Percentiles rank a stretch among this genome's conserved stretches.
These are phyloP conservation scores for Cynara cardunculus DNA, from an alignment of 129 eudicot species.

Conservation along the genomic window DNA sequence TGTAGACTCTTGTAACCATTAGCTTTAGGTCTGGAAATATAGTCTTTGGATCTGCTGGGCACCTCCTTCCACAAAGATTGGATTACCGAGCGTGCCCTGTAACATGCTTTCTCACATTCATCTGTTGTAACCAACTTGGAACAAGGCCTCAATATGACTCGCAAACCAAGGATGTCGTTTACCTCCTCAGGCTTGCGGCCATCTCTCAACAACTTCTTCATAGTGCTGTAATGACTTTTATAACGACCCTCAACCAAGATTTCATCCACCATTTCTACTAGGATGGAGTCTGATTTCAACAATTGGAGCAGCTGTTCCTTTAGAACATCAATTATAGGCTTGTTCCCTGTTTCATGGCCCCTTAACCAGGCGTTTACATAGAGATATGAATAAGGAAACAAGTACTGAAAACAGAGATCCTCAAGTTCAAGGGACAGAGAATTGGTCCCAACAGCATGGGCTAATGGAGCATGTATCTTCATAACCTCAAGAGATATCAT, in stretches of 20 bases:
- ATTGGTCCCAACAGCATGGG: slow-evolving; percentile 77
- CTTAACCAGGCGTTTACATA: slow-evolving; percentile 85
- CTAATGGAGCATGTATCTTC: slow-evolving; percentile 91
- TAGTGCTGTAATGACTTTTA: slow-evolving; percentile 95
- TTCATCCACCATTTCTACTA: slow-evolving; percentile 59
- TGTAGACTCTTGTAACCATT: slow-evolving; percentile 91
- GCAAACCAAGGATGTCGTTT: slow-evolving; percentile 77
- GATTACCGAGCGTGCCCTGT: slow-evolving; percentile 58
- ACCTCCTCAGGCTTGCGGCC: slow-evolving; percentile 96
- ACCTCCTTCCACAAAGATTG: slow-evolving; percentile 80
- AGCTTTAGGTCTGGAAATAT: slow-evolving; percentile 72
- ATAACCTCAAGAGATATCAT: slow-evolving; percentile 70
- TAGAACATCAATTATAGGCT: slow-evolving; percentile 61
- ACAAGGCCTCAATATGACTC: slow-evolving; percentile 60
- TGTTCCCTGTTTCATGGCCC: slow-evolving; percentile 61
- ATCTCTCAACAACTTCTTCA: slow-evolving; percentile 91
- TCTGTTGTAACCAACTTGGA: slow-evolving; percentile 17
- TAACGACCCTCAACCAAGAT: slow-evolving; percentile 74
- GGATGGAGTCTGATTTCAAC: slow-evolving; percentile 46
- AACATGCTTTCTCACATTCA: slow-evolving; percentile 69
- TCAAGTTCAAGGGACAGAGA: slow-evolving; percentile 72
- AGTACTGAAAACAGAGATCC: slow-evolving; percentile 72
- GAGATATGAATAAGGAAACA: slow-evolving; percentile 88
- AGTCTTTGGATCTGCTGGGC: slow-evolving; percentile 75
- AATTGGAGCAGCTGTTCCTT: slow-evolving; percentile 58